Evolutionary conservation across 1,284 basidiomycete genomes (phyloP).

Genomic region (Tylopilus orsonianus): DNA sequence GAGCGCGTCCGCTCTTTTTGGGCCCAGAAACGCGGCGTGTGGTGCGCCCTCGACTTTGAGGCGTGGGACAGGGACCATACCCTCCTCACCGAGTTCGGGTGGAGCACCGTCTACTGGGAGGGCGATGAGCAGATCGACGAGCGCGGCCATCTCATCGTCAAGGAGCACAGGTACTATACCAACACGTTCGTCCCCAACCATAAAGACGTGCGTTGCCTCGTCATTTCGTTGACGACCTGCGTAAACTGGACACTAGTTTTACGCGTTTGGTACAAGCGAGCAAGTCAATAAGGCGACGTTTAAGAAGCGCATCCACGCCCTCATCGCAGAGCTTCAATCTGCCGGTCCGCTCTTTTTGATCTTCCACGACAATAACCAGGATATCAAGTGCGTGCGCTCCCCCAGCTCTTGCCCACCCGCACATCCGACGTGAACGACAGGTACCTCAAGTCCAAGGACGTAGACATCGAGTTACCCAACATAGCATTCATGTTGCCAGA

Average conservation of each 20-base stretch:
- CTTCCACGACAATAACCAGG: conserved; percentile 74
- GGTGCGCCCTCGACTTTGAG: conserved; percentile 79
- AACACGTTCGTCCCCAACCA: conserved; percentile 68
- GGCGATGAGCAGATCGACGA: conserved; percentile 46
- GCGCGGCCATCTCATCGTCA: conserved; percentile 63
- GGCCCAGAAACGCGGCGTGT: conserved; percentile 58
- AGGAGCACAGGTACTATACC: conserved; percentile 54
- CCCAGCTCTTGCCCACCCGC: neutral
- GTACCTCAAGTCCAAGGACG: conserved; percentile 48
- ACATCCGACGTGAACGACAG: conserved; percentile 33
- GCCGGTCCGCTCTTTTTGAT: conserved; percentile 72
- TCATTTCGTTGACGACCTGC: neutral
- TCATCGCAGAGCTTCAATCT: conserved; percentile 44
- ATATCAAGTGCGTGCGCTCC: conserved; percentile 57
- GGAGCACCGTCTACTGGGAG: conserved; percentile 58
- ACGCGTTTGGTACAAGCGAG: conserved; percentile 63
- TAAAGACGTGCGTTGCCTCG: conserved; percentile 48
- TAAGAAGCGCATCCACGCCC: conserved; percentile 48
- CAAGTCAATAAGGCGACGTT: conserved; percentile 50
- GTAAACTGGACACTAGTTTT: conserved; percentile 45
- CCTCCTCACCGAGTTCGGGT: conserved; percentile 77
- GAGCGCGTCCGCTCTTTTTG: conserved; percentile 67
- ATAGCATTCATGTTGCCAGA: conserved; percentile 59
- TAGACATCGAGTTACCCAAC: conserved; percentile 54
- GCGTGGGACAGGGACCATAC: conserved; percentile 74